Evolutionary conservation across 345 rosid genomes (phyloP).

Genomic region (Sonneratia alba): DNA sequence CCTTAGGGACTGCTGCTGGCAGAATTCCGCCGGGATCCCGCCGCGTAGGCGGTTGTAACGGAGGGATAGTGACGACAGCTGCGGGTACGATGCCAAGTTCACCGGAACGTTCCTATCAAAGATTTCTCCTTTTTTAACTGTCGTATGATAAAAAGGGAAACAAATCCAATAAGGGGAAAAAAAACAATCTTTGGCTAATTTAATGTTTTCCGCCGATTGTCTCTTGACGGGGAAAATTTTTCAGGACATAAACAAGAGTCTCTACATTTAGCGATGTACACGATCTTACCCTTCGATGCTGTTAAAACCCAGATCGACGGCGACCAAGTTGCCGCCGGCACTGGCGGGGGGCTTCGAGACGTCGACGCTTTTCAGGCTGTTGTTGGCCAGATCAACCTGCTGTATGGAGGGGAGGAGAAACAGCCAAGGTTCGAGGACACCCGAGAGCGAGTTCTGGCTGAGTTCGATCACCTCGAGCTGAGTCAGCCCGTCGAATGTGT

Average conservation of each 20-base stretch:
- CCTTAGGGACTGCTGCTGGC: constrained; percentile 40
- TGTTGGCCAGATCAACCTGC: constrained; percentile 69
- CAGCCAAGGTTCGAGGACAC: constrained; percentile 66
- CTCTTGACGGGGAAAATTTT: not conserved
- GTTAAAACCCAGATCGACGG: constrained; percentile 75
- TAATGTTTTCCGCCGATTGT: too few relatives aligned
- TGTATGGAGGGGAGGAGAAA: constrained; percentile 59
- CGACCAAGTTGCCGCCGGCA: constrained; percentile 45
- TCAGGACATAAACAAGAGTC: not conserved
- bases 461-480: constrained; percentile 74
- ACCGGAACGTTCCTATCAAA: constrained; percentile 20
- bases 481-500: constrained; percentile 44
- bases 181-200: too few relatives aligned
- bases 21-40: constrained; percentile 50
- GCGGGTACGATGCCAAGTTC: constrained; percentile 45
- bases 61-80: constrained; percentile 55
- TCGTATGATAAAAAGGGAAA: not conserved
- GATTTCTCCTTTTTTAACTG: not conserved
- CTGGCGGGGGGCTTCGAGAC: constrained; percentile 34
- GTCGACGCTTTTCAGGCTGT: constrained; percentile 46
- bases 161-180: not conserved
- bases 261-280: not conserved
- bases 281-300: constrained; percentile 32
- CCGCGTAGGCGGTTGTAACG: constrained; percentile 69
- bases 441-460: constrained; percentile 64